phyloP scores from a whole-genome alignment of 2,329 filamentous ascomycete species.

The Pseudogymnoascus destructans region DNA sequence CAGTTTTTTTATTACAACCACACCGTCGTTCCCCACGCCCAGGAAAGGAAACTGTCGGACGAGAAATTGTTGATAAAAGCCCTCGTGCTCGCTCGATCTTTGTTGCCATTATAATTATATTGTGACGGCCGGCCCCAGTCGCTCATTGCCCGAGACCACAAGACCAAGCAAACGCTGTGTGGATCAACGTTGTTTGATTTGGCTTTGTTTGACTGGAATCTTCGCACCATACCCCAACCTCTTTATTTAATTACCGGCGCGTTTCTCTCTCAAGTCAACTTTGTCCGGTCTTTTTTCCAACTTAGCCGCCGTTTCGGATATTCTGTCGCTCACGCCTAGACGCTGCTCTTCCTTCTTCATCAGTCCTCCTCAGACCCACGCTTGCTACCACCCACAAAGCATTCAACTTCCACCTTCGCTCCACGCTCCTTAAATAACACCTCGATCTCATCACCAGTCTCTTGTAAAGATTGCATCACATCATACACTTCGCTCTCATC shows the following conservation, averaged over 20 bases:
- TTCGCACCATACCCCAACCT: background rate
- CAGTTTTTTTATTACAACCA: background rate
- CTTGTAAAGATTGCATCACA: background rate
- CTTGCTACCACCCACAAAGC: background rate
- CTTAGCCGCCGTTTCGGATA: constrained; percentile 6
- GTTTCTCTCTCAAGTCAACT: background rate
- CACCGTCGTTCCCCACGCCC: background rate
- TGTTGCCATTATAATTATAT: constrained; percentile 1
- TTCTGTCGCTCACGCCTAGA: background rate
- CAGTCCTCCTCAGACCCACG: background rate
- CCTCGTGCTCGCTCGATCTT: background rate
- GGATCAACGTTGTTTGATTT: constrained; percentile 7
- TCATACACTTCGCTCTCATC: background rate
- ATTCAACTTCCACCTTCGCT: background rate
- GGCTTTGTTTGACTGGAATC: constrained; percentile 1
- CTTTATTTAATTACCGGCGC: background rate
- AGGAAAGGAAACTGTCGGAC: background rate
- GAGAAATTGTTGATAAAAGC: background rate
- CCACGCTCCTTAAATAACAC: background rate
- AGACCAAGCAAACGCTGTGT: constrained; percentile 3
- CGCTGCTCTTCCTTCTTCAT: background rate
- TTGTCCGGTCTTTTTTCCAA: background rate
- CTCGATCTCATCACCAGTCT: background rate
- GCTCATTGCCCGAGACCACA: constrained; percentile 1
- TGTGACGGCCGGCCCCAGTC: constrained; percentile 2